Evolutionary conservation across 768 basidiomycete species (phyloP).

Genomic region (Termitomyces sp.): DNA sequence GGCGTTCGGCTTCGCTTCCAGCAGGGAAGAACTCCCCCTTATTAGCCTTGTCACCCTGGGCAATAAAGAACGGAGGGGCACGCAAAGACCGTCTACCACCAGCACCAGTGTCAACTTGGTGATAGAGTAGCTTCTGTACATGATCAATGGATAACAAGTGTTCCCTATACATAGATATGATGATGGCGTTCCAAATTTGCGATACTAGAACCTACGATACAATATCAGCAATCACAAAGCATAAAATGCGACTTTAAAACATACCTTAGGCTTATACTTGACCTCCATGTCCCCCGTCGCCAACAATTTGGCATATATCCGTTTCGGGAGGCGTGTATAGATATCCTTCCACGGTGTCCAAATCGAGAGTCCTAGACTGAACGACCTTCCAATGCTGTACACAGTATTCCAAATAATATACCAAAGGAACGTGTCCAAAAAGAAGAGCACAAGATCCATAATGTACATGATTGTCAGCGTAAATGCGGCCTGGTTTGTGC

Average conservation of each 20-base stretch:
- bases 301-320: conserved; percentile 93
- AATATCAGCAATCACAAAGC: background rate
- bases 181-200: conserved; percentile 99
- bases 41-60: conserved; percentile 83
- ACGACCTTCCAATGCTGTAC: conserved; percentile 82
- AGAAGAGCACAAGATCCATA: conserved; percentile 97
- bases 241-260: conserved; percentile 8
- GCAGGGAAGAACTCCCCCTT: conserved; percentile 86
- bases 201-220: conserved; percentile 80
- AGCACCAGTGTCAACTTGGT: conserved; percentile 78
- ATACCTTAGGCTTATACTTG: conserved; percentile 98
- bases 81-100: conserved; percentile 89
- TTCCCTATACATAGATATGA: conserved; percentile 99
- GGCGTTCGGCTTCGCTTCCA: conserved; percentile 92
- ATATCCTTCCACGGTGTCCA: conserved; percentile 99
- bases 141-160: conserved; percentile 98
- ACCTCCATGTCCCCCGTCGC: conserved; percentile 95
- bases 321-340: conserved; percentile 90
- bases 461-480: conserved; percentile 96
- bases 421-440: conserved; percentile 99
- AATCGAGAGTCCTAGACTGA: conserved; percentile 88
- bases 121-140: conserved; percentile 95
- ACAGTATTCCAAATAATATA: conserved; percentile 99
- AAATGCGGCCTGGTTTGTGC: conserved; percentile 91
- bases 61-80: conserved; percentile 97